These are phyloP conservation scores for Strombidium stylifer DNA, from an alignment of 73 alveolate genomes.

Conservation along the genomic window DNA sequence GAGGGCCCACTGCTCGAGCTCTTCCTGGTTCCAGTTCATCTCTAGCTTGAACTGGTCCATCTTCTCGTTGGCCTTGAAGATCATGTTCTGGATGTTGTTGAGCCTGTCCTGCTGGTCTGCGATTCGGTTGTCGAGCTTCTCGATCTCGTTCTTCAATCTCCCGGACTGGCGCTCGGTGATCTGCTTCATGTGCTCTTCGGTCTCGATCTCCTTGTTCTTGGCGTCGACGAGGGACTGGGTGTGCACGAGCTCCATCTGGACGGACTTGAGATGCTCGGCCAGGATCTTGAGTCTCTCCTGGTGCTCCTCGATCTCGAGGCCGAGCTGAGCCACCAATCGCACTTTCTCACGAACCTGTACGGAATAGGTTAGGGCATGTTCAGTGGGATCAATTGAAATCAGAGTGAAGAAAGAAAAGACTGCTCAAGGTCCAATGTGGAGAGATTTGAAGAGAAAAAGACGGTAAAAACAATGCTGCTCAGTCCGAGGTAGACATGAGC, in stretches of 20 bases:
- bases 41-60: constrained; percentile 97
- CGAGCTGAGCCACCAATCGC: constrained; percentile 63
- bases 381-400: too few species aligned
- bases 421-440: neutral
- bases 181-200: constrained; percentile 93
- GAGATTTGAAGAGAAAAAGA: neutral
- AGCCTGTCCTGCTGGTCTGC: constrained; percentile 93
- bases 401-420: neutral
- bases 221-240: constrained; percentile 85
- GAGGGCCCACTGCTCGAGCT: constrained; percentile 99
- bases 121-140: constrained; percentile 66
- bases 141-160: constrained; percentile 77
- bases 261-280: constrained; percentile 81
- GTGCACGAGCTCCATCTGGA: constrained; percentile 87
- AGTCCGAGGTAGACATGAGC: too few species aligned
- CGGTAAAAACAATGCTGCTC: too few species aligned
- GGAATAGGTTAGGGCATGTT: too few species aligned
- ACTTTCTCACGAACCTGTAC: constrained; percentile 78
- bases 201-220: constrained; percentile 85
- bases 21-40: constrained; percentile 99
- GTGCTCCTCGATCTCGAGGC: constrained; percentile 82
- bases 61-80: constrained; percentile 97
- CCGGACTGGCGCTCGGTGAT: constrained; percentile 90
- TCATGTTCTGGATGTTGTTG: constrained; percentile 93
- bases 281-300: constrained; percentile 81